Conservation (phyloP, 2,329 filamentous ascomycete species). For the Colletotrichum gigasporum region DNA sequence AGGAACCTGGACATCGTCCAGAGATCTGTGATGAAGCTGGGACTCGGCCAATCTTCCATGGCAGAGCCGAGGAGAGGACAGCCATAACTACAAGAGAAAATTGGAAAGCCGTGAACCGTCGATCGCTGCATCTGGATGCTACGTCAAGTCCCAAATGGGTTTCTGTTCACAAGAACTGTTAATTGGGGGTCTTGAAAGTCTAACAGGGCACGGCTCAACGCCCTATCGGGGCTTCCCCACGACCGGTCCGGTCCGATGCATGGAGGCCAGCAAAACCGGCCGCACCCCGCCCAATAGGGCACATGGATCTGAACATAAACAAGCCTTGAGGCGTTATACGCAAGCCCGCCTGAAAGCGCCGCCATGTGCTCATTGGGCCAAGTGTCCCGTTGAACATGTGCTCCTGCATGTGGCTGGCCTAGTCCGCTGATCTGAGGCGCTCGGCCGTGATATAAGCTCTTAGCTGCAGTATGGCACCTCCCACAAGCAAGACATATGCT, state of each 20-base stretch:
- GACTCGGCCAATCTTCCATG: too few relatives aligned
- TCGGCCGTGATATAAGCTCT: neutral
- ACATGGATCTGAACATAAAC: neutral
- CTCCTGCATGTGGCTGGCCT: neutral
- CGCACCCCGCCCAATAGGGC: neutral
- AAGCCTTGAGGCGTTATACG: neutral
- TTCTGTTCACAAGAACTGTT: too few relatives aligned
- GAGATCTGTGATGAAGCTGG: too few relatives aligned
- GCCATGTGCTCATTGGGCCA: neutral
- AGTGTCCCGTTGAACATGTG: neutral
- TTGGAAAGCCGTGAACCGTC: too few relatives aligned
- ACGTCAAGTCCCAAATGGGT: too few relatives aligned
- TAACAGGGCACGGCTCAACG: neutral
- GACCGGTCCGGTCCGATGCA: slow-evolving; percentile 11
- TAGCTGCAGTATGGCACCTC: too few relatives aligned
- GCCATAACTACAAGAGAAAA: too few relatives aligned
- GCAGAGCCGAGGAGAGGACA: too few relatives aligned
- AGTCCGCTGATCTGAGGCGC: neutral
- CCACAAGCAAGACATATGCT: too few relatives aligned
- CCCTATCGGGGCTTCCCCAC: slow-evolving; percentile 13
- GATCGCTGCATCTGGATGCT: too few relatives aligned
- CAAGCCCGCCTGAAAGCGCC: neutral
- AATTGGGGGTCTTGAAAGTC: neutral
- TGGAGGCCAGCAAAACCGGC: neutral
- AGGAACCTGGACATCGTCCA: too few relatives aligned